Evolutionary conservation across 257 asterid genomes (phyloP), one percentile per base, ranked within the genome.

Genomic region (Avicennia marina): DNA sequence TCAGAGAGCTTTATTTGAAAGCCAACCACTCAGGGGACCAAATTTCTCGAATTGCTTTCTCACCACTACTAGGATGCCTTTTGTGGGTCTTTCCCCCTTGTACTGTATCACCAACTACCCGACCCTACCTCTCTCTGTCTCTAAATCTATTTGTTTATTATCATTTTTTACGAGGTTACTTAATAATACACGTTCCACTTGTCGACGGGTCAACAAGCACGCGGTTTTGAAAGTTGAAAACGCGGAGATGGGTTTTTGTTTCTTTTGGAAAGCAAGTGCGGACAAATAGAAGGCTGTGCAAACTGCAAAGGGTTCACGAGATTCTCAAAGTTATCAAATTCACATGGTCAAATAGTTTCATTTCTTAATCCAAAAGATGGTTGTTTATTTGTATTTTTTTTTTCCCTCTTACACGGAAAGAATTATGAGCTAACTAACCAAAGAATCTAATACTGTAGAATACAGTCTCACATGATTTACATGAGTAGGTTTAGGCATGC

Each of bases 221-320:
- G 71, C 75, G 75, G 54, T 58, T 64, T 63, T 57, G 75, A 69
- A 69, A 49, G 31, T 18, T 11, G 26, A n/a, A 17, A 47, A 69
- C 65, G 46, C 70, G 66, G 53, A 18, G n/a, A 31, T 31, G 42
- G 8, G 17, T 36, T 41, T 8, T 11, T 6, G n/a, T n/a, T n/a
- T n/a, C n/a, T 11, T 16, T 27, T 17, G 11, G 27, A 51, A 53
- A 22, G 21, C 8, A 20, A 24, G 21, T 27, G 62, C 25, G 62
- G 34, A 24, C n/a, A n/a, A 22, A 21, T 11, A 1, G 15, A 56
- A n/a, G 17, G 12, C 33, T 32, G 60, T 31, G 9, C 1, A 12
- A n/a, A n/a, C n/a, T 9, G 22, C 4, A 41, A 43, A 16, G 9
- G 45, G 40, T 42, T 53, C 62, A 53, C 62, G 45, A 45, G 40